phyloP scores from a whole-genome alignment of 306 rosid genomes.

The Dalbergia cultrata region DNA sequence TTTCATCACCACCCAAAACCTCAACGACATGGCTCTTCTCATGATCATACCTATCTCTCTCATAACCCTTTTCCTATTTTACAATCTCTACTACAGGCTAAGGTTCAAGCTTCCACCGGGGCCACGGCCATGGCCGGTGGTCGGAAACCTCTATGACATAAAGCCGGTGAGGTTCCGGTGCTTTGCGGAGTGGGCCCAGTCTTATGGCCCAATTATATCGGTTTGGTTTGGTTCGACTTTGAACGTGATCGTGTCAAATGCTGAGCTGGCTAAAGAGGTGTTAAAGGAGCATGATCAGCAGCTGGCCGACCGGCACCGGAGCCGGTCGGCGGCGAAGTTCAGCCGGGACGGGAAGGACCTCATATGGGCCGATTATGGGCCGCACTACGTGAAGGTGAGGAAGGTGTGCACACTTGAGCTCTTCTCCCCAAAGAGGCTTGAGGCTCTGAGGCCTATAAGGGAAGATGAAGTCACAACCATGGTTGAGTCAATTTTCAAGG shows the following conservation, averaged over 20 bases:
- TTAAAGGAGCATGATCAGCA: constrained; percentile 82
- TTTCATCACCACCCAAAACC: accelerated
- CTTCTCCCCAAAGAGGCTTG: constrained; percentile 79
- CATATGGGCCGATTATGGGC: constrained; percentile 95
- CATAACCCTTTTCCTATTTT: constrained; percentile 45
- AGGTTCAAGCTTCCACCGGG: constrained; percentile 89
- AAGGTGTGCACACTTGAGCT: constrained; percentile 93
- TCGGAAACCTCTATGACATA: constrained; percentile 88
- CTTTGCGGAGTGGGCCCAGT: constrained; percentile 81
- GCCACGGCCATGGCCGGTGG: constrained; percentile 80
- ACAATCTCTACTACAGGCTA: constrained; percentile 57
- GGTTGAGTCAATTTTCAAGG: constrained; percentile 80
- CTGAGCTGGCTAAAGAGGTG: constrained; percentile 75
- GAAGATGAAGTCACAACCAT: constrained; percentile 93
- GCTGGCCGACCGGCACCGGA: constrained; percentile 76
- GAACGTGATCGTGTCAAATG: constrained; percentile 73
- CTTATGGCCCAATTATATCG: constrained; percentile 84
- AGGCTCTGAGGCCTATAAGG: constrained; percentile 73
- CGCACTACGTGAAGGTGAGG: constrained; percentile 95
- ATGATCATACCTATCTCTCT: constrained; percentile 46
- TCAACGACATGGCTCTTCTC: constrained; percentile 25
- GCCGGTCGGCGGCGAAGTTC: constrained; percentile 76
- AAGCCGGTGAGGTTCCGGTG: constrained; percentile 88
- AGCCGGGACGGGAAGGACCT: constrained; percentile 86
- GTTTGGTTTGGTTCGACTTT: constrained; percentile 89